These are phyloP conservation scores for Babesia bigemina DNA, from an alignment of 169 alveolate genomes.

Conservation along the genomic window DNA sequence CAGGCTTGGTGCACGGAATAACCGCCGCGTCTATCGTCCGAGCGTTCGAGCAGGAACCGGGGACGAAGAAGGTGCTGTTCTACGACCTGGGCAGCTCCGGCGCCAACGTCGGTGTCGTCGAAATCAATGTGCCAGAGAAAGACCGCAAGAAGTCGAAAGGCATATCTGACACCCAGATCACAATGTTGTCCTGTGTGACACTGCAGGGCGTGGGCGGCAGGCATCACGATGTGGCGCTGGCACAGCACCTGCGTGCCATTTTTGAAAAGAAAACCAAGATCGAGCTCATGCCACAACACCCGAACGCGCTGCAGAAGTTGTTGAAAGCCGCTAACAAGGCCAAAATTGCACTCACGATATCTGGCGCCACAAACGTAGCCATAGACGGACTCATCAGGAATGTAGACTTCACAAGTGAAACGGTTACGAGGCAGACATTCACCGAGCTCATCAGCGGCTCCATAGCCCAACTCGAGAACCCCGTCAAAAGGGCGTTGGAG, in stretches of 20 bases:
- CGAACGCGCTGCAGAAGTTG: constrained; percentile 55
- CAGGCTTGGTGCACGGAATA: constrained; percentile 71
- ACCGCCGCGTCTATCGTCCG: constrained; percentile 76
- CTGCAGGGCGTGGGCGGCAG: constrained; percentile 58
- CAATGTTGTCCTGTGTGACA: constrained; percentile 39
- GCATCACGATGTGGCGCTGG: constrained; percentile 54
- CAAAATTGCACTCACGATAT: constrained; percentile 41
- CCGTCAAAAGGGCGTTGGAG: constrained; percentile 70
- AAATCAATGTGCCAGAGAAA: constrained; percentile 50
- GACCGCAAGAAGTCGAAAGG: constrained; percentile 13
- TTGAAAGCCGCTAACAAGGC: constrained; percentile 52
- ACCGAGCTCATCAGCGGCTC: constrained; percentile 59
- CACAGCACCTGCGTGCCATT: constrained; percentile 36
- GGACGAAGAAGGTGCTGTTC: constrained; percentile 73
- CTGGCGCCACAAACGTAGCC: constrained; percentile 31
- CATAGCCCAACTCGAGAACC: constrained; percentile 55
- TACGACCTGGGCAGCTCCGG: constrained; percentile 78
- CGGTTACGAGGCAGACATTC: constrained; percentile 67
- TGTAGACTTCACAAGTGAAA: constrained; percentile 26
- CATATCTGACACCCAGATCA: constrained; percentile 20
- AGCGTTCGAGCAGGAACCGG: constrained; percentile 71
- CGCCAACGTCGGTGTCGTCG: constrained; percentile 74
- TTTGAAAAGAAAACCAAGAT: constrained; percentile 33
- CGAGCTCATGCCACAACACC: constrained; percentile 62
- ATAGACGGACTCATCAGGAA: constrained; percentile 51